A percentile compares a stretch with the other conserved stretches of the same genome.
phyloP scores from a whole-genome alignment of 768 basidiomycete species.

The Boletus vermiculosoides region DNA sequence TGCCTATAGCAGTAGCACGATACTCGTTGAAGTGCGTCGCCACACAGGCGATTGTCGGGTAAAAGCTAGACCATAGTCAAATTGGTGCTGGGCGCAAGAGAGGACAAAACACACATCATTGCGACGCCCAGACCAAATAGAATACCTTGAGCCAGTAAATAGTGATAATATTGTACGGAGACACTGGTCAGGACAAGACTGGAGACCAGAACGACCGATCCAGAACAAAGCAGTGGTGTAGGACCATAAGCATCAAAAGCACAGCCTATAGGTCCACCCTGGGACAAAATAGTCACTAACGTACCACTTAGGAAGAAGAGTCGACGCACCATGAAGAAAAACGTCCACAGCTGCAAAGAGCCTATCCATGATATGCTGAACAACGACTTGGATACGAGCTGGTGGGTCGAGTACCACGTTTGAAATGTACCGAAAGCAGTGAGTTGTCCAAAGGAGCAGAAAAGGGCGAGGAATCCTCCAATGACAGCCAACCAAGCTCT shows the following conservation, averaged over 20 bases:
- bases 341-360: slow-evolving; percentile 63
- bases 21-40: slow-evolving; percentile 64
- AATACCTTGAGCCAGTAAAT: slow-evolving; percentile 60
- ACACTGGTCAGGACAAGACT: slow-evolving; percentile 64
- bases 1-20: slow-evolving; percentile 69
- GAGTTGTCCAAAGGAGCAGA: slow-evolving; percentile 72
- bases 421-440: slow-evolving; percentile 73
- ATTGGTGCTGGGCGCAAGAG: slow-evolving; percentile 1
- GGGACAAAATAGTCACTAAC: slow-evolving; percentile 4
- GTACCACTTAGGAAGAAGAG: not conserved
- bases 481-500: slow-evolving; percentile 50
- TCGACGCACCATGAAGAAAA: slow-evolving; percentile 62
- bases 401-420: slow-evolving; percentile 61
- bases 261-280: slow-evolving; percentile 64
- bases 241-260: slow-evolving; percentile 64
- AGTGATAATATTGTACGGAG: slow-evolving; percentile 56
- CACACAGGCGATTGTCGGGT: slow-evolving; percentile 64
- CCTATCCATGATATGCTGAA: slow-evolving; percentile 72
- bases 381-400: slow-evolving; percentile 48
- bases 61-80: slow-evolving; percentile 48
- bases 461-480: slow-evolving; percentile 64
- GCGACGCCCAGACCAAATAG: slow-evolving; percentile 66
- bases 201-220: slow-evolving; percentile 46
- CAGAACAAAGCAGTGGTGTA: slow-evolving; percentile 48
- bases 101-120: slow-evolving; percentile 48